These are phyloP conservation scores for Ophiobolus disseminans DNA, from an alignment of 2,329 filamentous ascomycete species.

Conservation along the genomic window DNA sequence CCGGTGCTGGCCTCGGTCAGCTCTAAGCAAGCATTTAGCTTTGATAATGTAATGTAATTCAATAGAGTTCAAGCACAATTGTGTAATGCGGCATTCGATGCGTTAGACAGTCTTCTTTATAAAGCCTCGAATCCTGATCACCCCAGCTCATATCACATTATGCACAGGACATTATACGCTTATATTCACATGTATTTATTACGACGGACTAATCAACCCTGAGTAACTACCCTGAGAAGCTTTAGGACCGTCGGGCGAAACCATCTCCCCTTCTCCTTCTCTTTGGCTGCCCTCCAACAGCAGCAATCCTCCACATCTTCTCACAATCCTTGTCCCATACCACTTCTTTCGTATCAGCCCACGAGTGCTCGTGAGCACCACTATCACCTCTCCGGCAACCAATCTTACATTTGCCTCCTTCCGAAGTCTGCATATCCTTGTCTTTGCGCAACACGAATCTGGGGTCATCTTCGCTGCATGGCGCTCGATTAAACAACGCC, in stretches of 20 bases:
- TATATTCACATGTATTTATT: no score
- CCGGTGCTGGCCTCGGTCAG: conserved; percentile 57
- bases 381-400: background rate
- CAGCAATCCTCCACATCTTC: background rate
- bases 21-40: conserved; percentile 21
- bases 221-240: no score
- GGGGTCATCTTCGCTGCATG: background rate
- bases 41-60: background rate
- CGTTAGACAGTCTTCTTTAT: no score
- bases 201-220: no score
- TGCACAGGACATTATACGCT: no score
- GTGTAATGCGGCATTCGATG: background rate
- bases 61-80: background rate
- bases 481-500: background rate
- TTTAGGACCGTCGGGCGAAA: no score
- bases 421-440: background rate
- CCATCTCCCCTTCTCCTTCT: no score
- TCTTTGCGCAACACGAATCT: background rate
- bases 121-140: no score
- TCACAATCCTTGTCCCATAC: background rate
- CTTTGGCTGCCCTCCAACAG: background rate
- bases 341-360: background rate
- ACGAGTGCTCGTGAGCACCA: background rate
- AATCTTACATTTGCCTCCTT: background rate
- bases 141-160: no score